These are phyloP conservation scores for Phytophthora meadii DNA, from an alignment of 352 stramenopile species.

Conservation along the genomic window DNA sequence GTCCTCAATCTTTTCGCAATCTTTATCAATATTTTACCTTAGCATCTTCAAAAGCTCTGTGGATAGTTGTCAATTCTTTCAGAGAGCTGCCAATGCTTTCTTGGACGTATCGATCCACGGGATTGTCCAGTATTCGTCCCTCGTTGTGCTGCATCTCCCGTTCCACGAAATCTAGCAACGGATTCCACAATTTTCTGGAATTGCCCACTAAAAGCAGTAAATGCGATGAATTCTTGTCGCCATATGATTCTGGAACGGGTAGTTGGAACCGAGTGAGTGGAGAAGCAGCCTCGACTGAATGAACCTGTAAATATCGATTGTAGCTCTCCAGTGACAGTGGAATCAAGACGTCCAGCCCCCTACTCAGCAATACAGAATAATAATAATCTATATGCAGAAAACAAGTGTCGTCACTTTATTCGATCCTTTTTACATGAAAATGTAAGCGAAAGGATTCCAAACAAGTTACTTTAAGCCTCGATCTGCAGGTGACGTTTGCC, in stretches of 20 bases:
- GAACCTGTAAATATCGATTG: slow-evolving; percentile 55
- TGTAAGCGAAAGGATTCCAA: background rate
- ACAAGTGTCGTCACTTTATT: too few species aligned
- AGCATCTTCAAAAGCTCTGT: slow-evolving; percentile 22
- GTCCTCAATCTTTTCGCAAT: background rate
- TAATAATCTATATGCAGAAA: background rate
- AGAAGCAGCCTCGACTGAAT: slow-evolving; percentile 36
- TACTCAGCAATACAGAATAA: too few species aligned
- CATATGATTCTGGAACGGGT: slow-evolving; percentile 22
- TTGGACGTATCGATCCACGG: slow-evolving; percentile 67
- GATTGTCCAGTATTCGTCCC: slow-evolving; percentile 46
- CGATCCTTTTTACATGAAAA: too few species aligned
- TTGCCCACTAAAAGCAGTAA: slow-evolving; percentile 79
- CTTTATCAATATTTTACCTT: slow-evolving; percentile 19
- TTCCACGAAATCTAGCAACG: slow-evolving; percentile 54
- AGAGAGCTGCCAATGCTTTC: slow-evolving; percentile 44
- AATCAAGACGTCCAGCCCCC: slow-evolving; percentile 22
- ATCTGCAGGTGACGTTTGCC: slow-evolving; percentile 8
- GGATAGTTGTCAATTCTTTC: slow-evolving; percentile 22
- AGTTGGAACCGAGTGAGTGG: slow-evolving; percentile 56
- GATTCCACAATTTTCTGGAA: slow-evolving; percentile 59
- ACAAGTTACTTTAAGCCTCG: background rate
- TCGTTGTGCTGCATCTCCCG: slow-evolving; percentile 36
- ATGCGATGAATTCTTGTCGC: slow-evolving; percentile 37
- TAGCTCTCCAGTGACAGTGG: slow-evolving; percentile 71